Conservation (phyloP, 345 rosid genomes). For the Citrus trifoliata region DNA sequence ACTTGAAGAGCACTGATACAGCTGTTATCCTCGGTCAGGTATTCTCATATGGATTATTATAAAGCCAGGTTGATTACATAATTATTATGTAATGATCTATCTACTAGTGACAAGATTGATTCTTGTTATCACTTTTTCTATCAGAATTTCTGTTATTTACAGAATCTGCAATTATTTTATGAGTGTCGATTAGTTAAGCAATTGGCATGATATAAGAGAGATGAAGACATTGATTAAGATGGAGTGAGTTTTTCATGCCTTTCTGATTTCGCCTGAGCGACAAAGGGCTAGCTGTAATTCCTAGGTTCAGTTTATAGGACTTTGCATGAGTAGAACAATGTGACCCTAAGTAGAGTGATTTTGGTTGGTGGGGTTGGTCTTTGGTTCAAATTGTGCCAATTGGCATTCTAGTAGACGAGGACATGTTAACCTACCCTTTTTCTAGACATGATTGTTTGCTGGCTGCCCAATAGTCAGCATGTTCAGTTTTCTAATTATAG, state of each 20-base stretch:
- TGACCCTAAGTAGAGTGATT: neutral
- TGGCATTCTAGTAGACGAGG: neutral
- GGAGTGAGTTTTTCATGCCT: neutral
- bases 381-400: neutral
- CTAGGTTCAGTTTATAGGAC: neutral
- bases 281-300: no score
- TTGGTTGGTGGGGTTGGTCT: neutral
- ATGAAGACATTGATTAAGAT: neutral
- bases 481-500: neutral
- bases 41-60: neutral
- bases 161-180: neutral
- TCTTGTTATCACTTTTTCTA: neutral
- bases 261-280: neutral
- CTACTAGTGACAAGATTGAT: neutral
- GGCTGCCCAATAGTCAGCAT: neutral
- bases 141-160: neutral
- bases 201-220: neutral
- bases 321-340: neutral
- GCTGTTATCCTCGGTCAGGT: conserved; percentile 91
- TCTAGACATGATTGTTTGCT: neutral
- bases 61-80: neutral
- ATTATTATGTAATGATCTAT: neutral
- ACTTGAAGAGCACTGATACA: conserved; percentile 65
- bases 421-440: neutral
- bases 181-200: neutral